Base-by-base conservation (phyloP, 2,329 filamentous ascomycete species). In the Pyrenophora seminiperda region DNA sequence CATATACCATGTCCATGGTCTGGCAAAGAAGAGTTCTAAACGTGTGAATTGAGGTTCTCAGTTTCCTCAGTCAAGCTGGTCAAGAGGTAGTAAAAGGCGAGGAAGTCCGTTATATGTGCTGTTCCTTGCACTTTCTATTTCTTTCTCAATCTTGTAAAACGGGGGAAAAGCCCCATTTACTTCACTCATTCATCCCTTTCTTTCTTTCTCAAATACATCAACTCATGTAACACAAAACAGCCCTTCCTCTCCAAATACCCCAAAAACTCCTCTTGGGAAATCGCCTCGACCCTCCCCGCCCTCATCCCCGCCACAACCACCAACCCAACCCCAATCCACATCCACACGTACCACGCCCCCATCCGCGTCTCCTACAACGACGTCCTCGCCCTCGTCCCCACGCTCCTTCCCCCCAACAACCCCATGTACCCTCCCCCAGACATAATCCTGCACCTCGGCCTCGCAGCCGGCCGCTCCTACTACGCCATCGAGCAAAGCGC, bases 371-470 rank as follows among this genome's bases (percentile, higher is more conserved):
- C 70, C 36, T 75, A 73, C 58, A 20, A 55, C 18, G 41, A 51
- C 34, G 69, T 75, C 41, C n/a, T 58, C 20, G 20, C 51, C 11
- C 46, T 67, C 2, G 33, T 70, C 6, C 69, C 71, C 3, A 55
- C 39, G 1, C 56, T 73, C n/a, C 61, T 73, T 2, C 58, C 65
- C 6, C 61, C 64, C 0, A 19, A 15, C 4, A 64, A 56, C 24
- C 50, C 53, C n/a, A 39, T 58, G 17, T 41, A 50, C 14, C 65
- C 65, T 1, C 10, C 37, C 1, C 62, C 70, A 32, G 65, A 71
- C 37, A 66, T 74, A 7, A 53, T 73, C 45, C 56, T 75, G 3
- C 72, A 75, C 50, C 72, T 75, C 24, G 72, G 72, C 1, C 66
- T 75, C 15, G 72, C 72, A 7, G 69, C 72, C 17, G 61, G 65